Evolutionary conservation across 202 grass and related monocot genomes (phyloP), one percentile per base, ranked within the genome.

Genomic region (Saccharum hybrid): DNA sequence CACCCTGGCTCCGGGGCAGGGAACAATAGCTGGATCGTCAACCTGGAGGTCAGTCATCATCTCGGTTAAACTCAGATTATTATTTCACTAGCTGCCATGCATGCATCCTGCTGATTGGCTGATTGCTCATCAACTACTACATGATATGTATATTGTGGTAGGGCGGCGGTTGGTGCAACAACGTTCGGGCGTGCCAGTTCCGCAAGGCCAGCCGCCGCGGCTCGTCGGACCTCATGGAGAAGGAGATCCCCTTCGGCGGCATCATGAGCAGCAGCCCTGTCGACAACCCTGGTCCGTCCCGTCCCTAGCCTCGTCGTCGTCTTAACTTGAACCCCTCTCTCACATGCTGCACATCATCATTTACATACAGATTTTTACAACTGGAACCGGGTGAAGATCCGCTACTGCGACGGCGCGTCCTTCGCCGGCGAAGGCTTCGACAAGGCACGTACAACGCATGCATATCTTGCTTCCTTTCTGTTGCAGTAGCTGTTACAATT

Each of bases 91-190:
- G 28, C 28, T 28, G 28, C 28, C 28, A 28, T 28, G 28, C 28
- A 28, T 28, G 28, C 28, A 28, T 28, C 2, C 28, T 28, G 28
- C 28, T 28, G 28, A 28, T 28, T 28, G 28, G 28, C 28, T 28
- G 51, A 19, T n/a, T 19, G 18, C 7, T 56, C 6, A 57, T 57
- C 1, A 12, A 10, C 2, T 46, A 4, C 15, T 15, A 14, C 2
- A 3, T 42, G 10, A 9, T 9, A 41, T 43, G 8, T 43, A 43
- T 2, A 43, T 2, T 11, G 10, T 0, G 12, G 3, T 14, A 16
- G 96, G 96, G 96, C 21, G 96, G 96, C 65, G 96, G 88, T 2
- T 98, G 96, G 96, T 98, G 96, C 85, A 98, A 95, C 61, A 82
- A 93, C 38, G 81, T 23, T 7, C n/a, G 80, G 52, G 73, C 92